Percentiles rank a stretch among this genome's conserved stretches.
These are phyloP conservation scores for Cudoniella acicularis DNA, from an alignment of 495 filamentous ascomycete genomes.

Conservation along the genomic window DNA sequence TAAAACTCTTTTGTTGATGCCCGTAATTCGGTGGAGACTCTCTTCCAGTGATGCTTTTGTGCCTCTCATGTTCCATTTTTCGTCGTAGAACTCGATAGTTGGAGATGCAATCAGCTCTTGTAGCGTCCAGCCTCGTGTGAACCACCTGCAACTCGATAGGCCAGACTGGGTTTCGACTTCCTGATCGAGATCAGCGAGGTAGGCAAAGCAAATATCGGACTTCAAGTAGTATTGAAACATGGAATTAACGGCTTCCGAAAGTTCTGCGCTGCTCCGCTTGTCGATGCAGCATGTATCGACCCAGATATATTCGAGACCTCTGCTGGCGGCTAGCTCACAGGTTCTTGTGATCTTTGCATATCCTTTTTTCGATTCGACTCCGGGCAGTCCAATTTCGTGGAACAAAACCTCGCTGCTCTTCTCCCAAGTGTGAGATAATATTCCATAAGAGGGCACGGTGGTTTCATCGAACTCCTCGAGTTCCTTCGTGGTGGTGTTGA, in stretches of 20 bases:
- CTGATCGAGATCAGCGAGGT: conserved; percentile 8
- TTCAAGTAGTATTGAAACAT: conserved; percentile 32
- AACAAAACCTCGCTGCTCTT: conserved; percentile 28
- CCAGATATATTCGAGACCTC: conserved; percentile 32
- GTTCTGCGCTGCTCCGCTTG: conserved; percentile 30
- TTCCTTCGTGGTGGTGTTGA: no score
- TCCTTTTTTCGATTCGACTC: conserved; percentile 11
- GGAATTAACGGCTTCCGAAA: conserved; percentile 37
- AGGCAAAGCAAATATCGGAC: conserved; percentile 16
- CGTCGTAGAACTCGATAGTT: conserved; percentile 8
- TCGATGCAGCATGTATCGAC: conserved; percentile 42
- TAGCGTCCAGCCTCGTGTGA: conserved; percentile 15
- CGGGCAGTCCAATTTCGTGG: conserved; percentile 20
- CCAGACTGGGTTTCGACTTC: not conserved
- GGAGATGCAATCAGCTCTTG: conserved; percentile 18
- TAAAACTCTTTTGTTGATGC: not conserved
- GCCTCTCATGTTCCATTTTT: conserved; percentile 1
- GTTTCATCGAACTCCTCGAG: no score
- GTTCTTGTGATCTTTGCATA: conserved; percentile 23
- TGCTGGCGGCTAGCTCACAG: conserved; percentile 19
- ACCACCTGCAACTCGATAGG: not conserved
- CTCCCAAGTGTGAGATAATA: conserved; percentile 31
- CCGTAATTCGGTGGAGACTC: not conserved
- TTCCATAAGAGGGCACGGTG: no score
- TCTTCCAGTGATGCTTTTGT: not conserved